Evolutionary conservation across 73 alveolate genomes (phyloP), one percentile per base, ranked within the genome.

Genomic region (Paramecium primaurelia): DNA sequence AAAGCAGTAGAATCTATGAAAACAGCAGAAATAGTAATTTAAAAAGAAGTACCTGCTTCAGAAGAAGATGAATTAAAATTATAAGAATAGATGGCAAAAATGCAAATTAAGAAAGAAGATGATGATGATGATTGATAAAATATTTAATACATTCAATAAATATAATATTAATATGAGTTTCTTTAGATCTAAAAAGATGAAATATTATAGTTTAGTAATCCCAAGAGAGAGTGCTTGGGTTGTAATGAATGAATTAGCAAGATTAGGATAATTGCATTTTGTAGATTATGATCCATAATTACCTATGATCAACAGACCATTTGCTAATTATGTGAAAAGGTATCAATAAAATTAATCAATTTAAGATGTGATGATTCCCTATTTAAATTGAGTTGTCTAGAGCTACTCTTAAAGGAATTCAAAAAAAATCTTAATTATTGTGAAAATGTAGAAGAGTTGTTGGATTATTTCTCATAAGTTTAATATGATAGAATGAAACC

Each of bases 211-310:
- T 95, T 77, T 98, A 38, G 94, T 96, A 32, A 94, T 98, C 18
- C 97, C 98, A 36, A 96, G 96, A 88, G 99, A 98, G 68, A 95
- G 96, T 58, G 99, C 98, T 8, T 94, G 96, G 92, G 98, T 95
- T 34, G 94, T 97, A 26, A 92, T 97, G 93, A 95, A 97, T 86
- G 97, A 97, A 87, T 77, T 98, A 83, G 99, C 99, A 42, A 32
- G 49, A 45, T 80, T 80, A 49, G 91, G 75, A 42, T 80, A 80
- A 6, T 80, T 80, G 25, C 91, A 80, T 80, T 80, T 80, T 80
- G 25, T 80, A 18, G 91, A 80, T 80, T 80, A 80, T 80, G 91
- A 80, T 80, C 77, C 91, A 44, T 12, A 26, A 80, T 45, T 80
- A 26, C 77, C 91, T 20, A 26, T 42, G 51, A 80, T 80, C 18